These are phyloP conservation scores for Podospora conica DNA, from an alignment of 495 filamentous ascomycete genomes.

Conservation along the genomic window DNA sequence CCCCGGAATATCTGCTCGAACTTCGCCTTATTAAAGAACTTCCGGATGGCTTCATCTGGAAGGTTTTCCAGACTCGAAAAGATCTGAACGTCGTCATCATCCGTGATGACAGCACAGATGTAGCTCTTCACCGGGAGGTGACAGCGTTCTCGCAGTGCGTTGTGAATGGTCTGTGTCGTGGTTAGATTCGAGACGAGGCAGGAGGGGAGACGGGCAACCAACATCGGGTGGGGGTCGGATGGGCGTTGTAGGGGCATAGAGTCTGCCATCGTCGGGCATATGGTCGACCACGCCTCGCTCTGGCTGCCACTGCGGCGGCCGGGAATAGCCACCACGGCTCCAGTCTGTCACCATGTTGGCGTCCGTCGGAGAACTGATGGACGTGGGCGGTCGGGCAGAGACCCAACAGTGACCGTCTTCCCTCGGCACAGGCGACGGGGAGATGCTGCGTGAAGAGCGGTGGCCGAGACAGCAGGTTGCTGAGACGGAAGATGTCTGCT, in stretches of 20 bases:
- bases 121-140: conserved; percentile 31
- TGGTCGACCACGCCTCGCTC: conserved; percentile 12
- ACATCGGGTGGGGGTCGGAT: conserved; percentile 19
- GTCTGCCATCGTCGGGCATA: conserved; percentile 14
- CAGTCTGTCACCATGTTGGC: conserved; percentile 10
- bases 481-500: background rate
- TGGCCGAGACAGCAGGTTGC: background rate
- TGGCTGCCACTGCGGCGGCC: conserved; percentile 19
- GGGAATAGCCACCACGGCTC: conserved; percentile 12
- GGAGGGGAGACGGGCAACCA: conserved; percentile 3
- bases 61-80: conserved; percentile 29
- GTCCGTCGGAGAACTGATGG: background rate
- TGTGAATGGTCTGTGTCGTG: conserved; percentile 29
- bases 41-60: conserved; percentile 18
- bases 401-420: background rate
- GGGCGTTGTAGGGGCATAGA: conserved; percentile 7
- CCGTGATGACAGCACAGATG: conserved; percentile 31
- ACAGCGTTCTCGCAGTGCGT: conserved; percentile 35
- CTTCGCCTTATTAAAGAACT: conserved; percentile 30
- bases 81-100: conserved; percentile 25
- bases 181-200: conserved; percentile 13
- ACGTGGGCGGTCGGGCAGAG: background rate
- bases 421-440: background rate
- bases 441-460: background rate
- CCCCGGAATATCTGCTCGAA: conserved; percentile 18